Base-by-base conservation (phyloP, 441 rosid species). In the Jatropha podagrica region DNA sequence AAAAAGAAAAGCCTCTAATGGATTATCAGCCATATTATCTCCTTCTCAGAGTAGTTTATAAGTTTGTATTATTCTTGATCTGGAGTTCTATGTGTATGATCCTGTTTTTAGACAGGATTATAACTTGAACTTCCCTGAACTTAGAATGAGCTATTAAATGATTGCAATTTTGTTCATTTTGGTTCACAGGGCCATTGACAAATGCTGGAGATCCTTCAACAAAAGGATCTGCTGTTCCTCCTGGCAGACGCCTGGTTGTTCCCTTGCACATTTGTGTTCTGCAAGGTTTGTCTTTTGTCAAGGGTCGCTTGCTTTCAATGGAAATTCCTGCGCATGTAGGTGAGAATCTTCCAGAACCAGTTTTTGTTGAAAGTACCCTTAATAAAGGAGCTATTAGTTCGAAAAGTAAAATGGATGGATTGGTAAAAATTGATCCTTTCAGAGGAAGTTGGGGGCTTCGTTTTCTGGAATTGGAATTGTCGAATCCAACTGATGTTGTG, bases 361-460 rank as follows among this genome's bases (percentile, higher is more conserved):
- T 77, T 69, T 60, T 56, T 69, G 66, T 67, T 67, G 88, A 78
- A 69, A 70, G 71, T 68, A 69, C 26, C 58, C 79, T 81, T 49
- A 14, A 74, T 56, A 66, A 82, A 80, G 95, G 90, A 81, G 85
- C 77, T 54, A 69, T 32, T 73, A 85, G 80, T 77, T 79, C 85
- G 12, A 93, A 84, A 76, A 82, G 79, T 79, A 88, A 85, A 86
- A 86, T 85, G 78, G 97, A 96, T 60, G 87, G 90, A 71, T 83
- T 94, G 77, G 91, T 92, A 76, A 96, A 92, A 79, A 94, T 94
- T 51, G 92, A 96, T 83, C 98, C 97, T 67, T 91, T 87, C 68
- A 86, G 98, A 84, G 99, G 99, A 81, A 96, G 99, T 81, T 94
- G 99, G 99, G 98, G 99, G 42, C 81, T 96, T 13, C 95, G 96